These are phyloP conservation scores for Bathelium albidoporum DNA, from an alignment of 495 filamentous ascomycete genomes.

Conservation along the genomic window DNA sequence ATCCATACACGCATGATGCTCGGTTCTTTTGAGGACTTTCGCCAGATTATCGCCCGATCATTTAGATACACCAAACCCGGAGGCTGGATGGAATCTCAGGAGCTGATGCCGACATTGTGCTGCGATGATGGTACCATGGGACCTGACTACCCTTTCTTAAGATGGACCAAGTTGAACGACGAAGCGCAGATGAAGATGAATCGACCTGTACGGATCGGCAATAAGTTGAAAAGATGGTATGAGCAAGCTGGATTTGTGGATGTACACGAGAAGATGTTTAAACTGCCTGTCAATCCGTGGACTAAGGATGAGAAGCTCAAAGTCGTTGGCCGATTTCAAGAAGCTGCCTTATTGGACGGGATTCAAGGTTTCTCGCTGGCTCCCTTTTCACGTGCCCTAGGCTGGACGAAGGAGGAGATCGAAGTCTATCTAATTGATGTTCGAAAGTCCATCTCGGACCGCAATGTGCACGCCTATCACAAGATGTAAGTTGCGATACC, in stretches of 20 bases:
- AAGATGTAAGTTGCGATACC: constrained; percentile 35
- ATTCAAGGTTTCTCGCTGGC: constrained; percentile 37
- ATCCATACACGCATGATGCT: constrained; percentile 27
- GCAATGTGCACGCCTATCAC: constrained; percentile 34
- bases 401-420: constrained; percentile 37
- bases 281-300: constrained; percentile 32
- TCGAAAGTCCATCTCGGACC: constrained; percentile 31
- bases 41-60: constrained; percentile 22
- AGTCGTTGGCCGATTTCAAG: constrained; percentile 32
- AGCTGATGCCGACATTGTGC: constrained; percentile 23
- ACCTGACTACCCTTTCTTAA: constrained; percentile 34
- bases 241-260: constrained; percentile 33
- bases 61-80: constrained; percentile 25
- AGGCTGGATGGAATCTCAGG: constrained; percentile 27
- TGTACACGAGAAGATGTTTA: constrained; percentile 32
- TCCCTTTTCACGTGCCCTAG: constrained; percentile 32
- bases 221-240: constrained; percentile 31
- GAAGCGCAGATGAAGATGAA: constrained; percentile 26
- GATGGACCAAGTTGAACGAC: constrained; percentile 27
- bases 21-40: constrained; percentile 27
- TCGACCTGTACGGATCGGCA: constrained; percentile 25
- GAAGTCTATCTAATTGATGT: constrained; percentile 35
- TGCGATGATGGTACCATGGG: constrained; percentile 28
- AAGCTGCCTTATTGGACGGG: constrained; percentile 35
- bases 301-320: constrained; percentile 31